Conservation (phyloP, 163 green algal genomes). For the Scenedesmus sp. region DNA sequence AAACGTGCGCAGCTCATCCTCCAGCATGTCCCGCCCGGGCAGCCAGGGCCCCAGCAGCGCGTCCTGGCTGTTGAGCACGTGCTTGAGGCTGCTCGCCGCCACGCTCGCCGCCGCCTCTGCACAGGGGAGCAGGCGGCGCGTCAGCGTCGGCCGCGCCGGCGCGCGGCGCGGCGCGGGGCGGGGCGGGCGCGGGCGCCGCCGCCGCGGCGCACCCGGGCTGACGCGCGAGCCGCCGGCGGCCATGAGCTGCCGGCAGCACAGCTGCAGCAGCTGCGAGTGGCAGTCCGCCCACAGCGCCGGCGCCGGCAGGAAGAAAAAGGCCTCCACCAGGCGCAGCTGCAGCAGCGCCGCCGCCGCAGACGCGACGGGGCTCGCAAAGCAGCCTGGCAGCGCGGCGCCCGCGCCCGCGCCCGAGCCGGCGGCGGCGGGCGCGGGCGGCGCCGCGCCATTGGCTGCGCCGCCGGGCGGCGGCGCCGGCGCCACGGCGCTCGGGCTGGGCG, state of each 20-base stretch:
- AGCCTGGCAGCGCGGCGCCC: background rate
- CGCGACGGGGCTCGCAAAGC: conserved; percentile 23
- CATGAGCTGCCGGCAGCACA: conserved; percentile 67
- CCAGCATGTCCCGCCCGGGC: conserved; percentile 65
- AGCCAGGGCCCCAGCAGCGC: conserved; percentile 74
- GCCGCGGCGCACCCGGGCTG: conserved; percentile 10
- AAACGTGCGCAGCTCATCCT: conserved; percentile 71
- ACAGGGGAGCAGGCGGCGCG: background rate
- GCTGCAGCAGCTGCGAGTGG: conserved; percentile 59
- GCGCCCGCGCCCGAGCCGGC: background rate
- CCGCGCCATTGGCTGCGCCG: background rate
- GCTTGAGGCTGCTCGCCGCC: conserved; percentile 49
- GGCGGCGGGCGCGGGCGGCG: background rate
- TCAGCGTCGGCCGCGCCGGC: background rate
- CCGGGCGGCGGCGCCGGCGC: background rate
- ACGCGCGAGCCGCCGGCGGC: conserved; percentile 16
- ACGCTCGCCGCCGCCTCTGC: conserved; percentile 49
- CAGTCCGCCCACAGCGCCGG: conserved; percentile 44
- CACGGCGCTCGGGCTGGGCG: too few species aligned
- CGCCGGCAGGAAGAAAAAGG: conserved; percentile 66
- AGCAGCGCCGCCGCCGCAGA: conserved; percentile 49
- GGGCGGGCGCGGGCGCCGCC: background rate
- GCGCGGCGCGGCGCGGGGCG: too few species aligned
- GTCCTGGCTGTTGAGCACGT: conserved; percentile 70
- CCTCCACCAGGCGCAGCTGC: conserved; percentile 68